phyloP scores from a whole-genome alignment of 805 yeast genomes.

The Sugiyamaella floridensis region DNA sequence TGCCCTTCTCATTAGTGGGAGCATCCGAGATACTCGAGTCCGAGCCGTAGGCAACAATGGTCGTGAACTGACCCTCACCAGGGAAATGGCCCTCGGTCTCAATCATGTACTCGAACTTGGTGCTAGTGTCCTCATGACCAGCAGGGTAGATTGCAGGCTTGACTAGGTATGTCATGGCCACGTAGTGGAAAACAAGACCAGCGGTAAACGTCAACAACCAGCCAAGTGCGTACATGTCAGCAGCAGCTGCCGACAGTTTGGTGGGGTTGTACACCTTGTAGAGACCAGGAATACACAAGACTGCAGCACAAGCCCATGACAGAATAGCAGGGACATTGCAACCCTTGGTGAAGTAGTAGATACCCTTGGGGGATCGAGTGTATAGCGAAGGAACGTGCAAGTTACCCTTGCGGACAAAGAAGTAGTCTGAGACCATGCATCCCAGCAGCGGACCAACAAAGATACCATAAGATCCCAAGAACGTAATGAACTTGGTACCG shows the following conservation, averaged over 20 bases:
- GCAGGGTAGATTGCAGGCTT: constrained; percentile 4
- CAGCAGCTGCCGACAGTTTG: constrained; percentile 3
- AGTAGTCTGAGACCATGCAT: constrained; percentile 35
- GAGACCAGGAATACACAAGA: constrained; percentile 8
- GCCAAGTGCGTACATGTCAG: constrained; percentile 7
- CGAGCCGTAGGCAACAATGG: constrained; percentile 1
- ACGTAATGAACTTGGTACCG: constrained; percentile 32
- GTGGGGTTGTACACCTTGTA: constrained; percentile 5
- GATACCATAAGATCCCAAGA: constrained; percentile 34
- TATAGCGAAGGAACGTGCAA: constrained; percentile 6
- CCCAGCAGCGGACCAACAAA: constrained; percentile 37
- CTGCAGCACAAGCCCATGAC: constrained; percentile 5
- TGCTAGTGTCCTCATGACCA: constrained; percentile 2
- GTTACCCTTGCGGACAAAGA: constrained; percentile 35
- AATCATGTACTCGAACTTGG: constrained; percentile 6
- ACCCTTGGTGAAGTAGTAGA: constrained; percentile 2
- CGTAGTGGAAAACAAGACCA: constrained; percentile 5
- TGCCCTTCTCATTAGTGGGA: background rate
- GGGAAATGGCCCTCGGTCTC: constrained; percentile 7
- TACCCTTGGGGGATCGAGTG: background rate
- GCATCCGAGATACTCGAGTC: background rate
- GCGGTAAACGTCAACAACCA: constrained; percentile 9
- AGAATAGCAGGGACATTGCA: constrained; percentile 1
- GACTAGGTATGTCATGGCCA: background rate
- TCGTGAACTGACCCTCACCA: constrained; percentile 4